Conservation (phyloP, 495 filamentous ascomycete genomes). For the Penicillium soppii region DNA sequence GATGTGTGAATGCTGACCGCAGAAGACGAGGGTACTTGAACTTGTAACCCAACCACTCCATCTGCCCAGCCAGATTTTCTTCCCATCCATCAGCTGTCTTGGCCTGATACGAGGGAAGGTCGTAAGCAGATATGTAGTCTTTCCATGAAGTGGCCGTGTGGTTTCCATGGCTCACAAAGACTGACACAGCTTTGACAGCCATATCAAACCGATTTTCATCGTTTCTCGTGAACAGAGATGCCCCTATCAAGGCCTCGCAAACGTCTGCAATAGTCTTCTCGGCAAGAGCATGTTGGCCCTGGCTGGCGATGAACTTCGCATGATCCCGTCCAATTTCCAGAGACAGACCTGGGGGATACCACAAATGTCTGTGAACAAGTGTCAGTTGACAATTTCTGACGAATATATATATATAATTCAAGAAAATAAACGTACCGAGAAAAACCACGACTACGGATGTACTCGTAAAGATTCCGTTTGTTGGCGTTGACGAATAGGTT, state of each 20-base stretch:
- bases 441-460: constrained; percentile 79
- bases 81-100: constrained; percentile 49
- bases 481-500: constrained; percentile 79
- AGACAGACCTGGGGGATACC: constrained; percentile 80
- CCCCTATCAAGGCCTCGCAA: constrained; percentile 92
- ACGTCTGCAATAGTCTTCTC: constrained; percentile 98
- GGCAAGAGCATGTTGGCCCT: constrained; percentile 64
- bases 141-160: constrained; percentile 66
- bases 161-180: constrained; percentile 63
- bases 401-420: background rate
- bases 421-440: constrained; percentile 51
- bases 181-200: constrained; percentile 80
- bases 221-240: constrained; percentile 68
- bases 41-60: constrained; percentile 71
- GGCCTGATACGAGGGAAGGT: constrained; percentile 69
- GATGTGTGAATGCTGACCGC: constrained; percentile 84
- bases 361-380: constrained; percentile 39
- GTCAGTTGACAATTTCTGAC: constrained; percentile 7
- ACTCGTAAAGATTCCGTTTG: constrained; percentile 64
- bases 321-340: constrained; percentile 61
- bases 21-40: constrained; percentile 78
- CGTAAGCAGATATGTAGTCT: constrained; percentile 73
- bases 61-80: constrained; percentile 61
- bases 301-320: constrained; percentile 50
- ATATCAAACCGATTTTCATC: constrained; percentile 64